Evolutionary conservation across 2,329 filamentous ascomycete genomes (phyloP).

Genomic region (Cadophora gregata): DNA sequence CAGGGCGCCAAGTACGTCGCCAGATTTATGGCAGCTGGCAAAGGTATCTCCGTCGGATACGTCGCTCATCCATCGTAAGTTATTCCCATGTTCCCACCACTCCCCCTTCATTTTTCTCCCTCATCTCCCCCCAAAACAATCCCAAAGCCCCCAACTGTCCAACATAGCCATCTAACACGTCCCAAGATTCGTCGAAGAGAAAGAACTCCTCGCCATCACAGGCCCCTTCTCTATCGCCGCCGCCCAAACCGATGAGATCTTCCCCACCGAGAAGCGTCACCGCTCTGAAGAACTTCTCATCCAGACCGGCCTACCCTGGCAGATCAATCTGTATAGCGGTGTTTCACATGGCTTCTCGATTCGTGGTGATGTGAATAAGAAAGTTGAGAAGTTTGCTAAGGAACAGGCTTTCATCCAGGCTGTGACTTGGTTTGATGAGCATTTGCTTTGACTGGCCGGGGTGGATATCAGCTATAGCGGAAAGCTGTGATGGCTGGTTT

Average conservation of each 20-base stretch:
- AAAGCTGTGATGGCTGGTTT: not conserved
- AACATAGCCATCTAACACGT: slow-evolving; percentile 14
- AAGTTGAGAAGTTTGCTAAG: slow-evolving; percentile 70
- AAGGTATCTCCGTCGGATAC: slow-evolving; percentile 71
- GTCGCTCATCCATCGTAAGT: slow-evolving; percentile 71
- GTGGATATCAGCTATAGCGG: too few species aligned
- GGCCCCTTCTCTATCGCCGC: slow-evolving; percentile 68
- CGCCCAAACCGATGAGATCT: slow-evolving; percentile 67
- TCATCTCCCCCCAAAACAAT: not conserved
- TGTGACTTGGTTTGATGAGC: slow-evolving; percentile 75
- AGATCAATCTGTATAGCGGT: slow-evolving; percentile 77
- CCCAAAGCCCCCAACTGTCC: too few species aligned
- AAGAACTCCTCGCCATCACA: slow-evolving; percentile 69
- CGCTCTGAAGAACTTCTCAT: slow-evolving; percentile 67
- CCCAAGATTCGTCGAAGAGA: slow-evolving; percentile 65
- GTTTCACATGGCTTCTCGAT: slow-evolving; percentile 79
- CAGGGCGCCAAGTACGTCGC: slow-evolving; percentile 74
- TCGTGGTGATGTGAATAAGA: slow-evolving; percentile 63
- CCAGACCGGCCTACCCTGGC: slow-evolving; percentile 59
- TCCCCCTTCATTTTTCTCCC: not conserved
- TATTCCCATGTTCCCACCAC: not conserved
- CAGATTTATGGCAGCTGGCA: slow-evolving; percentile 64
- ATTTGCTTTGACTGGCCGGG: slow-evolving; percentile 48
- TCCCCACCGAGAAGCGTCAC: slow-evolving; percentile 67
- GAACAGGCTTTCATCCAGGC: slow-evolving; percentile 83